Conservation (phyloP, 768 basidiomycete species). For the Lactifluus subvellereus region DNA sequence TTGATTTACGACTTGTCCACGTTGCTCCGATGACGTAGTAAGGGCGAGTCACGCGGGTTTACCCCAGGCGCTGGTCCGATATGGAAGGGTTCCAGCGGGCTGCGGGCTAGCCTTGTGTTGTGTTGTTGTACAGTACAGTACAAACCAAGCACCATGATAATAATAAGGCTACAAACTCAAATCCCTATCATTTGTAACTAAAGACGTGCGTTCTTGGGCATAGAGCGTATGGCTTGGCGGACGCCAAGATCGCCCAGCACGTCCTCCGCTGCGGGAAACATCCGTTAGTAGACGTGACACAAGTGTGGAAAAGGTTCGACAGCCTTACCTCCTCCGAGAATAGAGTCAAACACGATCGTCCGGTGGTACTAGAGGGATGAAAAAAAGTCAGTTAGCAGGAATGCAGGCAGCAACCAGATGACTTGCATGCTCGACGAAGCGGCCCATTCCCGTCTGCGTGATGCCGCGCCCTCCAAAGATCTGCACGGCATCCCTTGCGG, state of each 20-base stretch:
- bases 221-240: slow-evolving; percentile 68
- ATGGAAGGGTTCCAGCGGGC: too few relatives aligned
- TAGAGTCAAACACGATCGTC: slow-evolving; percentile 59
- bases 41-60: background rate
- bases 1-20: background rate
- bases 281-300: background rate
- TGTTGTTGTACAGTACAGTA: background rate
- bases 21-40: background rate
- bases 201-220: slow-evolving; percentile 63
- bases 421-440: slow-evolving; percentile 63
- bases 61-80: too few relatives aligned
- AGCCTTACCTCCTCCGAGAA: slow-evolving; percentile 58
- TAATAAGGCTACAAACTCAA: background rate
- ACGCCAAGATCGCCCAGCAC: slow-evolving; percentile 76
- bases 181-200: slow-evolving; percentile 29
- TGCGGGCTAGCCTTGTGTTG: too few relatives aligned
- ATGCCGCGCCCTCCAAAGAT: slow-evolving; percentile 84
- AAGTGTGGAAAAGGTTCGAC: background rate
- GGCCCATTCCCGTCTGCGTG: slow-evolving; percentile 82
- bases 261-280: slow-evolving; percentile 51
- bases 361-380: slow-evolving; percentile 48
- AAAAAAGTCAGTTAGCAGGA: background rate
- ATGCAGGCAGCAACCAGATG: background rate
- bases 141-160: background rate
- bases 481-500: slow-evolving; percentile 77